These are phyloP conservation scores for Pestalotiopsis fici DNA, from an alignment of 2,329 filamentous ascomycete species.

Conservation along the genomic window DNA sequence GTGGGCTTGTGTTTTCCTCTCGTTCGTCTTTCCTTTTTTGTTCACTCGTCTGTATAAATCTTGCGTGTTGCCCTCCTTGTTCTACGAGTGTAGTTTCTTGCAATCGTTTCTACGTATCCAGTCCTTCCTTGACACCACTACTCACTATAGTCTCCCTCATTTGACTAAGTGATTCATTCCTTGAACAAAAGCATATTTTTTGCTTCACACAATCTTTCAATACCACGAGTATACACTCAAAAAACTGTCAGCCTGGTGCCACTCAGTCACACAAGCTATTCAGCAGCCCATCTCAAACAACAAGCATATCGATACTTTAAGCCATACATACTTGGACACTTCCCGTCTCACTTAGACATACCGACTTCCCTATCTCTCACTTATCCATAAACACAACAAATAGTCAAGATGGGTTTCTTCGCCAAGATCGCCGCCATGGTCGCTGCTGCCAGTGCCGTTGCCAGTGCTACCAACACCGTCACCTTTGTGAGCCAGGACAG, in stretches of 20 bases:
- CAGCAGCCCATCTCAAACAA: not conserved
- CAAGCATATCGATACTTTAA: not conserved
- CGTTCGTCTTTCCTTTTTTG: not conserved
- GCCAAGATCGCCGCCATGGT: slow-evolving; percentile 42
- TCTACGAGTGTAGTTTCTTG: not conserved
- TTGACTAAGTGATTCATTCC: slow-evolving; percentile 27
- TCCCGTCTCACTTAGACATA: not conserved
- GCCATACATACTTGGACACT: not conserved
- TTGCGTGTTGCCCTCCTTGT: slow-evolving; percentile 5
- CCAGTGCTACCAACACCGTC: slow-evolving; percentile 47
- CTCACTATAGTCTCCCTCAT: slow-evolving; percentile 25
- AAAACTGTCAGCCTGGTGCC: not conserved
- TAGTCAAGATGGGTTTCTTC: slow-evolving; percentile 56
- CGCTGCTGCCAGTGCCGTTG: slow-evolving; percentile 42
- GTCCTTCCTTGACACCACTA: slow-evolving; percentile 23
- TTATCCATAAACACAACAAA: slow-evolving; percentile 12
- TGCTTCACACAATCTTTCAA: slow-evolving; percentile 1
- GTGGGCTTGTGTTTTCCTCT: not conserved
- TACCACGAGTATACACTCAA: not conserved
- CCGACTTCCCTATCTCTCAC: not conserved
- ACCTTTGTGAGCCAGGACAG: slow-evolving; percentile 62
- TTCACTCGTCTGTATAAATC: slow-evolving; percentile 20
- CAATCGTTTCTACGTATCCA: slow-evolving; percentile 12
- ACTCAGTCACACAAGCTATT: slow-evolving; percentile 4
- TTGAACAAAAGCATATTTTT: slow-evolving; percentile 9